A percentile compares a stretch with the other conserved stretches of the same genome.
These are phyloP conservation scores for Paradendryphiella salina DNA, from an alignment of 2,329 filamentous ascomycete genomes.

Conservation along the genomic window DNA sequence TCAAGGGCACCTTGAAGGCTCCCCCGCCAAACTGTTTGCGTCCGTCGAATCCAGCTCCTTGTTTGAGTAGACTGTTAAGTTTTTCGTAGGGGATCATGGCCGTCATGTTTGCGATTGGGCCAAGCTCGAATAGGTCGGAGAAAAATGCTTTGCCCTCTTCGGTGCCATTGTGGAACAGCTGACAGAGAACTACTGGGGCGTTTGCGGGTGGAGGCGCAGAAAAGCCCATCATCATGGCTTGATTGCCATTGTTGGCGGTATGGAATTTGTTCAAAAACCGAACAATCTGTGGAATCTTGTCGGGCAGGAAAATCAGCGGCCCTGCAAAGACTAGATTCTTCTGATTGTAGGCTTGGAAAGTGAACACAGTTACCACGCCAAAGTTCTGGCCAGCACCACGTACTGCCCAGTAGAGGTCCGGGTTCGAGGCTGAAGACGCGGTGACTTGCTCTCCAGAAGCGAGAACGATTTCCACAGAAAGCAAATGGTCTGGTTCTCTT, in stretches of 20 bases:
- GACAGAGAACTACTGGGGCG: slow-evolving; percentile 34
- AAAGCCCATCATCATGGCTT: slow-evolving; percentile 35
- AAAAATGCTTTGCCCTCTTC: slow-evolving; percentile 36
- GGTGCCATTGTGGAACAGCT: slow-evolving; percentile 45
- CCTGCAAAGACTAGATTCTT: slow-evolving; percentile 42
- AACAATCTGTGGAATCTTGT: slow-evolving; percentile 34
- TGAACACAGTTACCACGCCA: slow-evolving; percentile 50
- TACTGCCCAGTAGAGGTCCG: slow-evolving; percentile 48
- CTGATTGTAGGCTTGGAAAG: slow-evolving; percentile 42
- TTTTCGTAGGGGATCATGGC: slow-evolving; percentile 38
- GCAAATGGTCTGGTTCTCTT: slow-evolving; percentile 42
- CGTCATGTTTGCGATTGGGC: slow-evolving; percentile 30
- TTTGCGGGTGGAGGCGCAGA: slow-evolving; percentile 35
- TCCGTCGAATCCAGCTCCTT: slow-evolving; percentile 38
- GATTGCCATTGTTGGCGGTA: slow-evolving; percentile 33
- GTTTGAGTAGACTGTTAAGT: slow-evolving; percentile 42
- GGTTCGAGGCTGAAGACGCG: slow-evolving; percentile 31
- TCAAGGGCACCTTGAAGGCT: slow-evolving; percentile 42
- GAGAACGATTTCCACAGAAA: slow-evolving; percentile 40
- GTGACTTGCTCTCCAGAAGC: slow-evolving; percentile 43
- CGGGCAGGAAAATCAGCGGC: slow-evolving; percentile 43
- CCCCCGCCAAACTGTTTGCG: slow-evolving; percentile 46
- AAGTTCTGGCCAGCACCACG: slow-evolving; percentile 46
- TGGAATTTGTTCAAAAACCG: slow-evolving; percentile 39
- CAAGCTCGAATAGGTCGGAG: slow-evolving; percentile 32